Evolutionary conservation across 2,329 filamentous ascomycete genomes (phyloP), one percentile per base, ranked within the genome.

Genomic region (Hypoxylon rubiginosum): DNA sequence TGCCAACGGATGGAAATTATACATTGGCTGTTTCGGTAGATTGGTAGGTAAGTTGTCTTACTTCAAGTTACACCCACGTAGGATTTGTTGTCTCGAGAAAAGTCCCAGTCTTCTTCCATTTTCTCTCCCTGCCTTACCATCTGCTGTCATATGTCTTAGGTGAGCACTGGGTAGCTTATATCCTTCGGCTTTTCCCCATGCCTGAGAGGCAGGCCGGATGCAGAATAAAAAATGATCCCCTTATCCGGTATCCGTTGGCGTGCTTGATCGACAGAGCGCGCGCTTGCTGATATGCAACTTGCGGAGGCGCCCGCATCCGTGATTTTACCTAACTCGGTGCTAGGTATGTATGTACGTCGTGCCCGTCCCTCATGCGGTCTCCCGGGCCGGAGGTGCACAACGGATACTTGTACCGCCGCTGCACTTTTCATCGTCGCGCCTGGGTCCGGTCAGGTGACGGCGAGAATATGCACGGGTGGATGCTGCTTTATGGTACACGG

Each of bases 381-480:
- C 28, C 62, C 51, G 56, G 45, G 9, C 36, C 50, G 62, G 13
- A 34, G 1, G 48, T 5, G n/a, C 28, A 10, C n/a, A 6, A 21
- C 39, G n/a, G 39, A n/a, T 19, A 17, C 15, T n/a, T 39, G 34
- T 39, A 4, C 21, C 4, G 21, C 21, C 32, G 32, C 13, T 34
- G 32, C 10, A 13, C 5, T 13, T 15, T 39, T n/a, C 15, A 13
- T 39, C 13, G n/a, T 52, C 15, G n/a, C 8, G 32, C 9, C 34
- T 15, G 6, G 10, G 19, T 6, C 9, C 1, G 52, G 57, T 67
- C 65, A 67, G 65, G 61, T 67, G 65, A 67, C 54, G 53, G 8
- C 9, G 10, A 45, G 43, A 17, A 15, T 43, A 64, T 67, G 65
- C 65, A 53, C 26, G 34, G 55, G 19, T 52, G 15, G 28, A 11